These are phyloP conservation scores for Kregervanrija delftensis DNA, from an alignment of 805 yeast genomes.

Conservation along the genomic window DNA sequence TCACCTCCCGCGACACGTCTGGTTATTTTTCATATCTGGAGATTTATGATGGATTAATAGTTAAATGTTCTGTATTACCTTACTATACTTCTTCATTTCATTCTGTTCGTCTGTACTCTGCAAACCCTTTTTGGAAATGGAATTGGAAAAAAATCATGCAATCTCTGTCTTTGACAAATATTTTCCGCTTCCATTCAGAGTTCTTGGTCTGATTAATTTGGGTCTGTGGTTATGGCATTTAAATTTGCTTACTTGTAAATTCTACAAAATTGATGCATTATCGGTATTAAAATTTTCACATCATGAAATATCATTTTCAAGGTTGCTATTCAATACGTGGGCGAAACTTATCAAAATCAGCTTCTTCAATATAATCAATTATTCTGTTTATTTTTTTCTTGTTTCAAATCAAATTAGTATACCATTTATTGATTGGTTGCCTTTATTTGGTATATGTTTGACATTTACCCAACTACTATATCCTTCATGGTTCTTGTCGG, in stretches of 20 bases:
- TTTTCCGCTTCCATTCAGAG: conserved; percentile 46
- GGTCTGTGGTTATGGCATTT: conserved; percentile 51
- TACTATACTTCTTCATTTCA: no score
- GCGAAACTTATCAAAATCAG: conserved; percentile 17
- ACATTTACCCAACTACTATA: conserved; percentile 31
- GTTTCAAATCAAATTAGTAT: conserved; percentile 19
- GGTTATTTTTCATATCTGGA: no score
- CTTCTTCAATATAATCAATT: conserved; percentile 21
- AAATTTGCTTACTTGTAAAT: conserved; percentile 34
- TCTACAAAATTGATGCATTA: conserved; percentile 37
- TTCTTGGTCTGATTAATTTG: conserved; percentile 39
- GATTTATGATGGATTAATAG: no score
- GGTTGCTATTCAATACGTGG: conserved; percentile 12
- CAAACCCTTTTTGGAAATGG: not conserved
- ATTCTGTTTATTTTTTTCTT: conserved; percentile 23
- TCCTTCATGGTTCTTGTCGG: conserved; percentile 20
- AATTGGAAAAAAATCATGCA: not conserved
- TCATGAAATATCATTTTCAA: conserved; percentile 15
- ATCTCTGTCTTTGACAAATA: conserved; percentile 1
- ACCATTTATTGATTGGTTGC: conserved; percentile 28
- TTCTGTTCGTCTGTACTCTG: no score
- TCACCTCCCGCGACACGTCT: no score
- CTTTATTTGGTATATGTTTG: conserved; percentile 31
- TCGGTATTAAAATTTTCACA: conserved; percentile 31
- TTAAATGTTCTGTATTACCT: no score